phyloP scores from a whole-genome alignment of 108 stramenopile species.

The Skeletonema grethae region DNA sequence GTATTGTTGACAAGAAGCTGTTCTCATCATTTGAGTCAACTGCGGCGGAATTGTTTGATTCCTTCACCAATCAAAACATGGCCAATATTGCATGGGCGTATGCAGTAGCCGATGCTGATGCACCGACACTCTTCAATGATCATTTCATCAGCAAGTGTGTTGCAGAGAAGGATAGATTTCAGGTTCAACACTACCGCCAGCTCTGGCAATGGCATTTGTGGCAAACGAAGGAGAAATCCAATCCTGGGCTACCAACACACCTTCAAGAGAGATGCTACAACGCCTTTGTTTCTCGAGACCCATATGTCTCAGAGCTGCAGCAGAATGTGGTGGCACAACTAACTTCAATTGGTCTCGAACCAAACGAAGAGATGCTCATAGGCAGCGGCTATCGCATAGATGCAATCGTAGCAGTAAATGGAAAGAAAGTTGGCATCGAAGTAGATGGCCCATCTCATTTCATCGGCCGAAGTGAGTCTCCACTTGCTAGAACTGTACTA shows the following conservation, averaged over 20 bases:
- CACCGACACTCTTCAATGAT: constrained; percentile 26
- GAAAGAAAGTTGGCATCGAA: constrained; percentile 10
- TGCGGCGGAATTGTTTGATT: constrained; percentile 17
- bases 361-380: constrained; percentile 13
- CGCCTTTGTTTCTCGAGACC: neutral
- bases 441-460: constrained; percentile 29
- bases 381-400: constrained; percentile 18
- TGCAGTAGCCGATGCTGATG: constrained; percentile 34
- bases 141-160: constrained; percentile 18
- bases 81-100: constrained; percentile 51
- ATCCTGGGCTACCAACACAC: neutral
- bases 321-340: constrained; percentile 8
- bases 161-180: constrained; percentile 28
- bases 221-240: constrained; percentile 10
- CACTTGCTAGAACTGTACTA: neutral
- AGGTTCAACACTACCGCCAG: no score
- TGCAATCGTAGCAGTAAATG: constrained; percentile 18
- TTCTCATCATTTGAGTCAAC: constrained; percentile 31
- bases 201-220: constrained; percentile 18
- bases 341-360: constrained; percentile 7
- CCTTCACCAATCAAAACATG: constrained; percentile 35
- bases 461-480: neutral
- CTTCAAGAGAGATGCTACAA: constrained; percentile 28
- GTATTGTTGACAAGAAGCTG: constrained; percentile 16
- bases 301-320: constrained; percentile 10